Evolutionary conservation across 805 yeast species (phyloP).

Genomic region (Monosporozyma siamensis): DNA sequence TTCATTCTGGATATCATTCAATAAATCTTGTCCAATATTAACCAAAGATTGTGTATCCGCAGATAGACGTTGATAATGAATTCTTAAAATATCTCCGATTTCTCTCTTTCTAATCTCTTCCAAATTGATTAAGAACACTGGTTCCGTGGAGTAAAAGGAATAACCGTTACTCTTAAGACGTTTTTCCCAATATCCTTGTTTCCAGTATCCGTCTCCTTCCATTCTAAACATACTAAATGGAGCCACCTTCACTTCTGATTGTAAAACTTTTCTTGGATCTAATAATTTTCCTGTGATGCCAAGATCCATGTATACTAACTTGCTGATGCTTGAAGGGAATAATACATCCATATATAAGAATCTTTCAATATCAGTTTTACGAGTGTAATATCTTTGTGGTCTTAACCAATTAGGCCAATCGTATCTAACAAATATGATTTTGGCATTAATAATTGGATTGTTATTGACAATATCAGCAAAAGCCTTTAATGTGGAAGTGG

Average conservation of each 20-base stretch:
- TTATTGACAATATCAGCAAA: constrained; percentile 38
- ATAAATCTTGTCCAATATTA: constrained; percentile 84
- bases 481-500: constrained; percentile 35
- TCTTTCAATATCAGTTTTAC: constrained; percentile 84
- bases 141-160: constrained; percentile 69
- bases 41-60: constrained; percentile 71
- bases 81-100: constrained; percentile 75
- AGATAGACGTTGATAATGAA: constrained; percentile 76
- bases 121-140: constrained; percentile 75
- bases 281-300: constrained; percentile 54
- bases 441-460: constrained; percentile 4
- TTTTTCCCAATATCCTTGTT: constrained; percentile 80
- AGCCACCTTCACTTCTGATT: background rate
- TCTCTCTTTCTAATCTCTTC: constrained; percentile 48
- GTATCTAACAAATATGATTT: constrained; percentile 59
- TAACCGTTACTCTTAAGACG: constrained; percentile 44
- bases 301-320: constrained; percentile 69
- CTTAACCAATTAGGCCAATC: constrained; percentile 92
- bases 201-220: constrained; percentile 82
- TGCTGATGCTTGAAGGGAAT: constrained; percentile 68
- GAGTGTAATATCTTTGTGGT: constrained; percentile 64
- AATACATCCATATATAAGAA: constrained; percentile 77
- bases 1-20: constrained; percentile 70
- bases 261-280: constrained; percentile 59
- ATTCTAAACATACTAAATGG: constrained; percentile 74